Base-by-base conservation (phyloP, 345 rosid species). In the Eucalyptus tenuipes region DNA sequence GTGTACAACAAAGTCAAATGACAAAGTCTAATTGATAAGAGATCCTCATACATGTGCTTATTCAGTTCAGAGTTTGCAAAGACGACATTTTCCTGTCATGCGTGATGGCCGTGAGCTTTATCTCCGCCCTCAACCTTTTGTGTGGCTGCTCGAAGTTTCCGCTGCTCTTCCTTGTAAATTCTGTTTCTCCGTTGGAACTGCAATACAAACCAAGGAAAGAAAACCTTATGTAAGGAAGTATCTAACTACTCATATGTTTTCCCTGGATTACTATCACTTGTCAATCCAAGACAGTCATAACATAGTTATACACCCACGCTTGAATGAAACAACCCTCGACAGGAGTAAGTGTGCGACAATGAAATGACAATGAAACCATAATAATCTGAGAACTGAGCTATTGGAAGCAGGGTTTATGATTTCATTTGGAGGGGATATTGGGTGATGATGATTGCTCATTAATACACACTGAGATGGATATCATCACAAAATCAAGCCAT, bases 141-240 rank as follows among this genome's bases (percentile, higher is more conserved):
- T 1, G 95, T 91, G 53, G 97, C 98, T n/a, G 99, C 97, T 86
- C 99, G 92, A 89, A 97, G 90, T 89, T 96, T 95, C 44, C 99
- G 99, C 92, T 98, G 97, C 92, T 98, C 99, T 93, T 98, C 99
- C 92, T 98, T 98, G 92, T 98, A 98, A 86, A 98, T 94, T 64
- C 98, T 94, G 89, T 98, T 98, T 90, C 99, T 95, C 84, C 99
- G 92, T 90, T 96, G 96, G 90, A 97, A 98, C 99, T 96, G 96
- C 90, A 91, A 91, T 48, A 88, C 87, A 59, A 55, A 89, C 86
- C 86, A 53, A 27, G 15, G 27, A 53, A 82, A 50, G 22, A n/a
- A 75, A 44, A 11, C 5, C 25, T 82, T 22, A 47, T 42, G 13
- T 57, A 13, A 87, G 31, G 40, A 45, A 16, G 57, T 29, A 45